A percentile compares a stretch with the other conserved stretches of the same genome.
phyloP scores from a whole-genome alignment of 2,329 filamentous ascomycete species.

The Cercospora zeina region DNA sequence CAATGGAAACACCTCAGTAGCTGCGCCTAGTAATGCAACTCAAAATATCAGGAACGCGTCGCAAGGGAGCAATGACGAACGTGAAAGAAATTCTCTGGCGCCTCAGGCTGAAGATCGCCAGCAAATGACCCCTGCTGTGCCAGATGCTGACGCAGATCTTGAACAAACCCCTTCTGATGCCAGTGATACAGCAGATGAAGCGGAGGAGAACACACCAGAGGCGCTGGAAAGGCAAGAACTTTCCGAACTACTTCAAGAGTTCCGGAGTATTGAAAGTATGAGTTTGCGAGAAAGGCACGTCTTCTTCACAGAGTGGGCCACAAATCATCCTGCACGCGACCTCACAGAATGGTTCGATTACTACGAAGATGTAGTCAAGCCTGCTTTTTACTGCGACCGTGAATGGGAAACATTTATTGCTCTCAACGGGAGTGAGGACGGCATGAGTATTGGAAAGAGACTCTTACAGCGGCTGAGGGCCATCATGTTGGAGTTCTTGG shows the following conservation, averaged over 20 bases:
- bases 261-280: neutral
- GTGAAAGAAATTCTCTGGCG: too few relatives aligned
- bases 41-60: too few relatives aligned
- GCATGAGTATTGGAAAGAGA: neutral
- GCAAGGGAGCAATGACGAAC: too few relatives aligned
- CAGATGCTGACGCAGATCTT: too few relatives aligned
- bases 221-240: neutral
- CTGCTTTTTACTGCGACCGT: neutral
- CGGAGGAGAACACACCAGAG: neutral
- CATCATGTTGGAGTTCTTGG: neutral
- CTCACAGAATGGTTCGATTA: neutral
- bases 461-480: neutral
- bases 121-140: too few relatives aligned
- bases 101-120: too few relatives aligned
- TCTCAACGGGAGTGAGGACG: neutral
- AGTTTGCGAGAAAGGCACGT: too few relatives aligned
- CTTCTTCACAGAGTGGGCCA: constrained; percentile 2
- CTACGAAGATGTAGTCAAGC: neutral
- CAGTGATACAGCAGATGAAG: neutral
- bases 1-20: too few relatives aligned
- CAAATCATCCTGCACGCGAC: neutral
- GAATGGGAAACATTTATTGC: constrained; percentile 5
- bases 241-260: neutral
- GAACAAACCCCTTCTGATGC: neutral
- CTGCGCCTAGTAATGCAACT: too few relatives aligned